Evolutionary conservation across 371 early-diverging fungal genomes (phyloP).

Genomic region (Mucor circinelloides): DNA sequence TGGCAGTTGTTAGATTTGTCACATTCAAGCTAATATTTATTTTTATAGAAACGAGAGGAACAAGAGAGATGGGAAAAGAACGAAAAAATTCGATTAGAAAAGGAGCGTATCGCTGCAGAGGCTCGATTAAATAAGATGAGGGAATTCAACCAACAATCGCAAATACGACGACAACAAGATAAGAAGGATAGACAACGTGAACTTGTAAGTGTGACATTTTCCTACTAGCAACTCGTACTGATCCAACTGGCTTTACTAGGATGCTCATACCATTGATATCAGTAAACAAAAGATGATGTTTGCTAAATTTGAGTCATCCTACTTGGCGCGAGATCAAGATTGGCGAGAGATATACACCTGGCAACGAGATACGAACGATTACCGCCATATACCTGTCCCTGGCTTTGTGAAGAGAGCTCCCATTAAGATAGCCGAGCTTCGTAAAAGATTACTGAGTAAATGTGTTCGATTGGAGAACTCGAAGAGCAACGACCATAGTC

Average conservation of each 20-base stretch:
- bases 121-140: slow-evolving; percentile 16
- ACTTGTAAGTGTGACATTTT: slow-evolving; percentile 7
- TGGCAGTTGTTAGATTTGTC: neutral
- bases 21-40: neutral
- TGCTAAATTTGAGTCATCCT: slow-evolving; percentile 24
- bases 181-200: slow-evolving; percentile 1
- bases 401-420: slow-evolving; percentile 32
- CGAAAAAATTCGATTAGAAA: slow-evolving; percentile 22
- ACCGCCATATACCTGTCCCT: slow-evolving; percentile 39
- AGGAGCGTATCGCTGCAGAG: slow-evolving; percentile 12
- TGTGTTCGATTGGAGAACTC: slow-evolving; percentile 24
- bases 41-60: slow-evolving; percentile 25
- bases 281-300: slow-evolving; percentile 41
- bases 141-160: slow-evolving; percentile 17
- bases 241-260: neutral
- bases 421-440: slow-evolving; percentile 21
- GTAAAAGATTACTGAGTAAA: slow-evolving; percentile 24
- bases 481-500: slow-evolving; percentile 5
- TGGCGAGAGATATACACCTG: slow-evolving; percentile 31
- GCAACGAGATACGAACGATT: slow-evolving; percentile 41
- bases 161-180: slow-evolving; percentile 9
- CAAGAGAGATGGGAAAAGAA: slow-evolving; percentile 21
- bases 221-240: neutral
- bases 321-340: slow-evolving; percentile 28
- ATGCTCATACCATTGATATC: slow-evolving; percentile 27